Evolutionary conservation across 805 yeast species (phyloP).

Genomic region (Nakazawaea anatomiae): DNA sequence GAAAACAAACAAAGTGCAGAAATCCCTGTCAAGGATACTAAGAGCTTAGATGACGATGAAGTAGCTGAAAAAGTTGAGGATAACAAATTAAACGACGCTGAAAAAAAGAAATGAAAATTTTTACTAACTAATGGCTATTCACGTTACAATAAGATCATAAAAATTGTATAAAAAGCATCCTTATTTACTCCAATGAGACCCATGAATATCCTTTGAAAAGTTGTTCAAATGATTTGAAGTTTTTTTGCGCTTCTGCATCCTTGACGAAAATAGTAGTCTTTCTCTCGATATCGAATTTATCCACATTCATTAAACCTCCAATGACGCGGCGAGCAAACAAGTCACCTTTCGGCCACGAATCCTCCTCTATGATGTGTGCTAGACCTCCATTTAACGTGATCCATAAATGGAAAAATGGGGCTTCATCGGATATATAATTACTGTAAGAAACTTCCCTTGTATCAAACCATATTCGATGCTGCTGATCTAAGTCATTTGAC

Average conservation of each 20-base stretch:
- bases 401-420: constrained; percentile 50
- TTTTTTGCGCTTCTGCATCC: constrained; percentile 12
- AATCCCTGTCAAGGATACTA: constrained; percentile 55
- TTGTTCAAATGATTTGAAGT: constrained; percentile 11
- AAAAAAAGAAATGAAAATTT: constrained; percentile 1
- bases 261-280: constrained; percentile 20
- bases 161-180: too few relatives aligned
- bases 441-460: constrained; percentile 24
- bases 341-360: constrained; percentile 41
- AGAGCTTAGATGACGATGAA: constrained; percentile 51
- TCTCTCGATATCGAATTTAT: constrained; percentile 27
- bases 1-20: constrained; percentile 78
- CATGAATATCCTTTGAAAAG: constrained; percentile 13
- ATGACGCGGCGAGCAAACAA: constrained; percentile 37
- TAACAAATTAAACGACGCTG: not conserved
- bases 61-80: constrained; percentile 5
- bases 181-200: not conserved
- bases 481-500: constrained; percentile 33
- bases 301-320: constrained; percentile 38
- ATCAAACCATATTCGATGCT: constrained; percentile 30
- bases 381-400: constrained; percentile 38
- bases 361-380: constrained; percentile 44
- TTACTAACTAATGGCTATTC: not conserved
- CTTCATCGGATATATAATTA: constrained; percentile 35
- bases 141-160: not conserved